Base-by-base conservation (phyloP, 2,329 filamentous ascomycete species). In the Aspergillus ibericus region DNA sequence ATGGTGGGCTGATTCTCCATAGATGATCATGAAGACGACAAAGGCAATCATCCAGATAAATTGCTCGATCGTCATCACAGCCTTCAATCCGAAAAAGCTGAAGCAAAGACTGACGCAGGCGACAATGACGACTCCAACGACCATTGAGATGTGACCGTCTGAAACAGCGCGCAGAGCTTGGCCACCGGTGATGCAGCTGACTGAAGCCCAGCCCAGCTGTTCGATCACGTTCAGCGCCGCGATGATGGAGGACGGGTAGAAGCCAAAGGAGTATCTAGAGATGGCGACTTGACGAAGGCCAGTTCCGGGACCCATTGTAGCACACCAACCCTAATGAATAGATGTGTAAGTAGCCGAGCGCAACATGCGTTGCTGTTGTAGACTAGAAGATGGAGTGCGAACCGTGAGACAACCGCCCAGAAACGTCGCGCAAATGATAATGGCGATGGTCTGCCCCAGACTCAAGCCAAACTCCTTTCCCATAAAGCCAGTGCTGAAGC, bases 221-320 rank as follows among this genome's bases (percentile, higher is more conserved):
- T 64, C 61, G 20, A 65, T 75, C 73, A 70, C 67, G 35, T 77
- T 77, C 16, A 76, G 64, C 16, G 70, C 75, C 59, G 80, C 80
- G 56, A 83, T 77, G 38, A 83, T 64, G 66, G 81, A 82, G 58
- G 76, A 78, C 1, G 81, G 81, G 73, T 77, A 83, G 76, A 78
- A 83, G 22, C 81, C 81, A 44, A 83, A 77, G 34, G 74, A 77
- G 68, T 81, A 83, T 44, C 81, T 75, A 32, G 75, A 75, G 44
- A 83, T 79, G 53, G 78, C 80, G 58, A 83, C 78, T 64, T 83
- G 81, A 56, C 81, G 78, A 40, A 84, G 71, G 3, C 82, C 82
- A 3, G 77, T 83, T 7, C 71, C 77, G 2, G 81, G 76, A 20
- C 81, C 81, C 63, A 83, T 76, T 0, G 80, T 83, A 15, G 81